Percentiles rank a stretch among this genome's conserved stretches.
Conservation (phyloP, 176 grass and related monocot genomes). For the Triticum turgidum region DNA sequence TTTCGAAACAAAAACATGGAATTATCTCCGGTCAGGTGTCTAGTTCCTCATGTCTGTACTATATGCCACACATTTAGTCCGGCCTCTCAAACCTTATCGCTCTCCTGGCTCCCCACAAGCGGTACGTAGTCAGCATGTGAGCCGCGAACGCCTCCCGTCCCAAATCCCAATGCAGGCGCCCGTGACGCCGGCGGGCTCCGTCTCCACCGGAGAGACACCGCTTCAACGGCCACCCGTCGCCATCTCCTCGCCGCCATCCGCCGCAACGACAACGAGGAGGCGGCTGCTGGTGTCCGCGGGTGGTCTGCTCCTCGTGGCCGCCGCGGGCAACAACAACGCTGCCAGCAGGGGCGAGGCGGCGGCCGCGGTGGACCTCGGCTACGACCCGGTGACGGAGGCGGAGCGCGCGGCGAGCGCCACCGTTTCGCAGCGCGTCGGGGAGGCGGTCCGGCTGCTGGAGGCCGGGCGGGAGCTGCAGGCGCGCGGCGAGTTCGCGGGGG, state of each 20-base stretch:
- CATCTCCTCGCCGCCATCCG: not conserved
- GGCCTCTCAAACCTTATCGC: constrained; percentile 44
- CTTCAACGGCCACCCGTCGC: not conserved
- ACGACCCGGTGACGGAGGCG: constrained; percentile 52
- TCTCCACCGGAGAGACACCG: not conserved
- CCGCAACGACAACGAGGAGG: constrained; percentile 14
- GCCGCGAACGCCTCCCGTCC: not conserved
- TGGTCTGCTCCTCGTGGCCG: constrained; percentile 29
- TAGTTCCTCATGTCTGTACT: too few species aligned
- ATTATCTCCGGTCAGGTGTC: too few species aligned
- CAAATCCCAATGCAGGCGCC: not conserved
- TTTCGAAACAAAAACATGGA: too few species aligned
- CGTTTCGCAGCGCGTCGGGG: constrained; percentile 54
- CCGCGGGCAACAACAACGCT: not conserved
- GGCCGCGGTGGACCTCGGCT: not conserved
- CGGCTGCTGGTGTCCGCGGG: constrained; percentile 37
- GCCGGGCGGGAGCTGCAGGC: constrained; percentile 65
- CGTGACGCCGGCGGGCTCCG: not conserved
- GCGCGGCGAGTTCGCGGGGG: constrained; percentile 68
- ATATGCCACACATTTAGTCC: not conserved
- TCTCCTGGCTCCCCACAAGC: not conserved
- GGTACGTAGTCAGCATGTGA: constrained; percentile 24
- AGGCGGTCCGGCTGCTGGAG: constrained; percentile 44
- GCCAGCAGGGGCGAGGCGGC: not conserved
- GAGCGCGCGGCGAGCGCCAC: constrained; percentile 53